Conservation (phyloP, 2,329 filamentous ascomycete genomes). For the Emmonsiellopsis sp. region DNA sequence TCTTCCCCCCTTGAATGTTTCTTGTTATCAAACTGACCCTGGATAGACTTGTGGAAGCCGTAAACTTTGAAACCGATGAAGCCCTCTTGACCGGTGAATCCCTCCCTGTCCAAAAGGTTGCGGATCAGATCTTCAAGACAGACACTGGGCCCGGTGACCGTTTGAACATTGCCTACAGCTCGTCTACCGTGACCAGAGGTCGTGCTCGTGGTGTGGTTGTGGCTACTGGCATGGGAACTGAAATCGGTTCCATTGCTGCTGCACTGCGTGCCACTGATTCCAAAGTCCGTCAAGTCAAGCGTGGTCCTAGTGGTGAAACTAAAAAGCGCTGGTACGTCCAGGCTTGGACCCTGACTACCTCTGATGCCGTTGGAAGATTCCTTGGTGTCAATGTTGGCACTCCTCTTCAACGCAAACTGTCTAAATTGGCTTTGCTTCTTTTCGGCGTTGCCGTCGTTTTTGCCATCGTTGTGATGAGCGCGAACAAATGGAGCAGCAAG, state of each 20-base stretch:
- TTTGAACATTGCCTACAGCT: slow-evolving; percentile 54
- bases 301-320: slow-evolving; percentile 40
- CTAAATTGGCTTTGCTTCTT: slow-evolving; percentile 56
- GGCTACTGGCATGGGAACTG: slow-evolving; percentile 52
- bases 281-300: slow-evolving; percentile 43
- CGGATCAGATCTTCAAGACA: slow-evolving; percentile 39
- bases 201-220: slow-evolving; percentile 53
- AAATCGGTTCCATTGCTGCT: slow-evolving; percentile 57
- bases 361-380: slow-evolving; percentile 53
- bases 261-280: slow-evolving; percentile 53
- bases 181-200: slow-evolving; percentile 54
- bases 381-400: slow-evolving; percentile 61
- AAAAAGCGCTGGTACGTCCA: slow-evolving; percentile 47
- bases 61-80: slow-evolving; percentile 53
- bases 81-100: slow-evolving; percentile 56
- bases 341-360: slow-evolving; percentile 44
- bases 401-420: slow-evolving; percentile 60
- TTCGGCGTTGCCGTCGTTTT: slow-evolving; percentile 60
- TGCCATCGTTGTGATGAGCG: slow-evolving; percentile 59
- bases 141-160: slow-evolving; percentile 52
- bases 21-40: not conserved
- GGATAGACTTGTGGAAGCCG: slow-evolving; percentile 43
- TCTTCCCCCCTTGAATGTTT: not conserved
- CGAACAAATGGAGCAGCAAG: slow-evolving; percentile 48
- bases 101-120: slow-evolving; percentile 48